Percentiles rank a stretch among this genome's conserved stretches.
Conservation (phyloP, 23 red algal genomes). For the Pyropia yezoensis region DNA sequence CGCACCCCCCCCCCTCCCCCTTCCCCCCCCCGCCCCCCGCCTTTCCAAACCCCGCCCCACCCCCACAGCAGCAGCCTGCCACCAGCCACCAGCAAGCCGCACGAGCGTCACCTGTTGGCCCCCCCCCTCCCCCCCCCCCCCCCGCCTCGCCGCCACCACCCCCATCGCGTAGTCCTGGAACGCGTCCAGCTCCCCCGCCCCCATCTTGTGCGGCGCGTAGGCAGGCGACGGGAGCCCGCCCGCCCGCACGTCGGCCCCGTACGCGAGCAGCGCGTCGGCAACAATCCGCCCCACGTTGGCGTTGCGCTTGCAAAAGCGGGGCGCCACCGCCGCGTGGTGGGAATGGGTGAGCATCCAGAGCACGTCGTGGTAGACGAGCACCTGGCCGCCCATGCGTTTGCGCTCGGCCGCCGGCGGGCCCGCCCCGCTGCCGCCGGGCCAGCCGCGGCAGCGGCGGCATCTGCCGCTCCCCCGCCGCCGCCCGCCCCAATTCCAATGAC, state of each 20-base stretch:
- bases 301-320: conserved; percentile 86
- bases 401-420: too few species aligned
- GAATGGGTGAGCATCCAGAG: conserved; percentile 84
- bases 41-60: too few species aligned
- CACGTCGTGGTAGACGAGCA: conserved; percentile 98
- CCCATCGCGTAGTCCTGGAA: conserved; percentile 6
- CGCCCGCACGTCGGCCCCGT: conserved; percentile 45
- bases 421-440: too few species aligned
- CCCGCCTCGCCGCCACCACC: neutral
- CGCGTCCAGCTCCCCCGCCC: conserved; percentile 51
- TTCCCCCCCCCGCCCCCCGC: too few species aligned
- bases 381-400: conserved; percentile 64
- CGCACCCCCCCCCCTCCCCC: too few species aligned
- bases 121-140: too few species aligned
- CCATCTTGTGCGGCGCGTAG: conserved; percentile 74
- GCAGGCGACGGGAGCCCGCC: conserved; percentile 40
- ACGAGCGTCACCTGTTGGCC: too few species aligned
- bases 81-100: too few species aligned
- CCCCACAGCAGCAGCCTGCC: too few species aligned
- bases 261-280: conserved; percentile 52
- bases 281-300: conserved; percentile 52
- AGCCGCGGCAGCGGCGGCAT: too few species aligned
- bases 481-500: conserved; percentile 96
- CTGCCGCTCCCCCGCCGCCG: too few species aligned
- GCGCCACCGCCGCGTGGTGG: conserved; percentile 88